These are phyloP conservation scores for Ceratocystis cubensis DNA, from an alignment of 2,329 filamentous ascomycete genomes.

Conservation along the genomic window DNA sequence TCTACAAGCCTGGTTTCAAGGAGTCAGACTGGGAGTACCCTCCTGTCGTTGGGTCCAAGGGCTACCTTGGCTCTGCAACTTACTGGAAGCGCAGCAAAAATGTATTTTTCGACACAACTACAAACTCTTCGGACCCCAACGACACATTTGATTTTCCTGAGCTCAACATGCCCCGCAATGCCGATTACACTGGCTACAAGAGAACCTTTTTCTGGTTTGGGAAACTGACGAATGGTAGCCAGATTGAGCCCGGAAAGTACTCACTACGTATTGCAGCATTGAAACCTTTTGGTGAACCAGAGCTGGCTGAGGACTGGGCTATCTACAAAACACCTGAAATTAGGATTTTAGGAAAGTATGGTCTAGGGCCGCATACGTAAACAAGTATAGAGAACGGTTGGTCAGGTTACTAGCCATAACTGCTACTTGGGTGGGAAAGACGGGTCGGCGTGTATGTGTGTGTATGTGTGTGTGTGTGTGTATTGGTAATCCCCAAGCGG, in stretches of 20 bases:
- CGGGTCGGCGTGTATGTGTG: background rate
- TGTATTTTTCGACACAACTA: constrained; percentile 9
- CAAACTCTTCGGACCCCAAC: background rate
- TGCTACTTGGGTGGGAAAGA: background rate
- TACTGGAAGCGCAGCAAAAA: constrained; percentile 18
- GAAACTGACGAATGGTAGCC: constrained; percentile 25
- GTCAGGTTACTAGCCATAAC: background rate
- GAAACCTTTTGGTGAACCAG: constrained; percentile 25
- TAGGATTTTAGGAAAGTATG: constrained; percentile 11
- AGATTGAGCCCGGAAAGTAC: constrained; percentile 26
- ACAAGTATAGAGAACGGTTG: background rate
- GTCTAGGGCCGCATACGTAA: background rate
- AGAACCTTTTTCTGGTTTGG: constrained; percentile 25
- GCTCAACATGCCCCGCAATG: constrained; percentile 25
- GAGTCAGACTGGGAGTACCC: constrained; percentile 34
- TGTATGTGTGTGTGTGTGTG: too few relatives aligned
- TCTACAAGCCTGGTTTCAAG: constrained; percentile 30
- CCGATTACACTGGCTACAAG: constrained; percentile 28
- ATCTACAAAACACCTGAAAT: constrained; percentile 24
- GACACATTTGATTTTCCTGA: constrained; percentile 15
- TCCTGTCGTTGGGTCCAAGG: constrained; percentile 29
- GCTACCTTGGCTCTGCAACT: constrained; percentile 33
- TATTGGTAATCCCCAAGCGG: too few relatives aligned
- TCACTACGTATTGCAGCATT: constrained; percentile 25
- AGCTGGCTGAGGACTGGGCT: constrained; percentile 23